Percentiles rank a stretch among this genome's conserved stretches.
Conservation (phyloP, 2,329 filamentous ascomycete genomes). For the Colletotrichum cordylinicola region DNA sequence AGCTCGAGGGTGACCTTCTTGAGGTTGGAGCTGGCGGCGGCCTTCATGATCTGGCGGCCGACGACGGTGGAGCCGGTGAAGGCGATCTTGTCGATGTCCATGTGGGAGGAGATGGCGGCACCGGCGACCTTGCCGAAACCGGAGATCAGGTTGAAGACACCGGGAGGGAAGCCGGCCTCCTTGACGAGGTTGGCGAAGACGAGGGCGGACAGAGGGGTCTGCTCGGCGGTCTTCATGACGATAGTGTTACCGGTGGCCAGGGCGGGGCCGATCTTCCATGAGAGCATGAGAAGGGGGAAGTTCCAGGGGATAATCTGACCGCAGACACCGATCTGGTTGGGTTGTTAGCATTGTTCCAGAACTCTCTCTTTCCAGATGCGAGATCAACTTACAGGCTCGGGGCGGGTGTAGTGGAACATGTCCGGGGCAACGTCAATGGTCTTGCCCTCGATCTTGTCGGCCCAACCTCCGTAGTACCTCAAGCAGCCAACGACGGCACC, state of each 20-base stretch:
- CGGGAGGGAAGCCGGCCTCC: slow-evolving; percentile 80
- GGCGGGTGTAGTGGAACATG: slow-evolving; percentile 83
- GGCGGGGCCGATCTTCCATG: slow-evolving; percentile 83
- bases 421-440: slow-evolving; percentile 80
- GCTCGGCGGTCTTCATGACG: slow-evolving; percentile 78
- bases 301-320: slow-evolving; percentile 93
- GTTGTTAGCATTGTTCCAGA: background rate
- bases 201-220: slow-evolving; percentile 75
- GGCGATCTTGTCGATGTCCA: slow-evolving; percentile 83
- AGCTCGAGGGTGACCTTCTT: slow-evolving; percentile 85
- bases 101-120: slow-evolving; percentile 77
- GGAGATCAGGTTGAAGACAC: slow-evolving; percentile 79
- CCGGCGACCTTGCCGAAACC: slow-evolving; percentile 82
- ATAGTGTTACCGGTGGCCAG: slow-evolving; percentile 76
- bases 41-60: slow-evolving; percentile 81
- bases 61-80: slow-evolving; percentile 81
- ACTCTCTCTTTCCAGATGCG: background rate
- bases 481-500: slow-evolving; percentile 71
- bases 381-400: slow-evolving; percentile 67
- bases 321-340: slow-evolving; percentile 70
- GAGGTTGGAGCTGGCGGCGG: slow-evolving; percentile 76
- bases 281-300: slow-evolving; percentile 81
- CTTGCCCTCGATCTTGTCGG: slow-evolving; percentile 91
- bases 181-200: slow-evolving; percentile 70
- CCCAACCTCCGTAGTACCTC: slow-evolving; percentile 77